Evolutionary conservation across 129 eudicot species (phyloP), one percentile per base, ranked within the genome.

Genomic region (Tagetes erecta): DNA sequence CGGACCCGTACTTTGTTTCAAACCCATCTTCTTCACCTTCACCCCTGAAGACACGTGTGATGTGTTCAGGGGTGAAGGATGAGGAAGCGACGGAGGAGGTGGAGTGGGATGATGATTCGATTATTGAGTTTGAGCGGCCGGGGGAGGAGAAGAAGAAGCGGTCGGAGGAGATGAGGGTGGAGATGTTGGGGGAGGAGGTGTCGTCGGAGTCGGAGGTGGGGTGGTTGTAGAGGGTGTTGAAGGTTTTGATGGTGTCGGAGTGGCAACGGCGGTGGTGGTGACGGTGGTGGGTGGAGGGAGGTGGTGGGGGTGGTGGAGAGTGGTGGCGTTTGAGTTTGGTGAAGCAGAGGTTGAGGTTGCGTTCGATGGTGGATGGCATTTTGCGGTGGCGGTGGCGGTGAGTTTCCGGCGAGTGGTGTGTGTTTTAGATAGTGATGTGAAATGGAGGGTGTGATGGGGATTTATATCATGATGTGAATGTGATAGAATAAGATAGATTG

Each of bases 91-190:
- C 76, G 20, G 88, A 76, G 4, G 88, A 84, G 0, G 87, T 83
- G 0, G 80, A 71, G 0, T 80, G 78, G 3, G 89, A 80, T 2
- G 85, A 76, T 2, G 98, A 90, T 70, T 95, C 97, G 52, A 86
- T 76, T 47, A 95, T 95, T 64, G 96, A 95, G 83, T 95, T 95
- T 45, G 97, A 91, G 7, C 81, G 85, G 70, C 97, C 97, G 2
- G 99, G 97, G 49, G 97, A 91, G 46, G 99, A 94, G 82, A 91
- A 86, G 78, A 95, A 95, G 90, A 95, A 95, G 10, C 99, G 94
- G 6, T 69, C 82, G 66, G 97, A 95, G 44, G 91, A 86, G 55
- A 83, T 75, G 57, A 70, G 88, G 76, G 91, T 42, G 88, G 97
- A 78, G 80, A 95, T 74, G 60, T 94, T 94, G 0, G 96, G 86